These are phyloP conservation scores for Rhodamnia argentea DNA, from an alignment of 345 rosid species.

Conservation along the genomic window DNA sequence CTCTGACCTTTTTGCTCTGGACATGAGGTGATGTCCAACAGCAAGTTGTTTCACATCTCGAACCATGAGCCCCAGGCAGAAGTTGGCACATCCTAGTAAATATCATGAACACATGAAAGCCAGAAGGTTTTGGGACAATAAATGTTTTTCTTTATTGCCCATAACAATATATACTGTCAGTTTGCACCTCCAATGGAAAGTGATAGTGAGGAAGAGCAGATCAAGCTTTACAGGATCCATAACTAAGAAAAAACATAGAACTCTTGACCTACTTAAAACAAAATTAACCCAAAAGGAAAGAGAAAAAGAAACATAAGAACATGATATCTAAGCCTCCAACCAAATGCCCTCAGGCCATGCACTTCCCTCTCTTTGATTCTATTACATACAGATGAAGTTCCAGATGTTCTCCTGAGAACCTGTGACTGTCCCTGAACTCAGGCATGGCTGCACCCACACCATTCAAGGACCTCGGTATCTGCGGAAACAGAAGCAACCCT, in stretches of 20 bases:
- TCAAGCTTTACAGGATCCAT: neutral
- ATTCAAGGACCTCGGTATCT: conserved; percentile 66
- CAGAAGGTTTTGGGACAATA: neutral
- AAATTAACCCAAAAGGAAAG: neutral
- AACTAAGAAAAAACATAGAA: neutral
- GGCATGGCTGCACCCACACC: neutral
- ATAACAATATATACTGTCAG: neutral
- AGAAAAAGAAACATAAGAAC: neutral
- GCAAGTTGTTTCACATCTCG: neutral
- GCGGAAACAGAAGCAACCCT: conserved; percentile 78
- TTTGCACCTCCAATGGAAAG: neutral
- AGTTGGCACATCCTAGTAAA: neutral
- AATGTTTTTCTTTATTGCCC: neutral
- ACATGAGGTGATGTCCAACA: neutral
- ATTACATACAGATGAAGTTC: conserved; percentile 9
- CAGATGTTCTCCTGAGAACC: conserved; percentile 1
- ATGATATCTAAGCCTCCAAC: neutral
- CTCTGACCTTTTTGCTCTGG: neutral
- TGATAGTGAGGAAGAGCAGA: neutral
- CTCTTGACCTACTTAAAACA: neutral
- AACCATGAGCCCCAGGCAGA: neutral
- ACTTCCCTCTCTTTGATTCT: conserved; percentile 1
- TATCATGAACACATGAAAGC: neutral
- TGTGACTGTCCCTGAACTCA: neutral
- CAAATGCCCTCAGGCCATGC: conserved; percentile 6